Base-by-base conservation (phyloP, 345 rosid genomes). In the Citrus glauca region DNA sequence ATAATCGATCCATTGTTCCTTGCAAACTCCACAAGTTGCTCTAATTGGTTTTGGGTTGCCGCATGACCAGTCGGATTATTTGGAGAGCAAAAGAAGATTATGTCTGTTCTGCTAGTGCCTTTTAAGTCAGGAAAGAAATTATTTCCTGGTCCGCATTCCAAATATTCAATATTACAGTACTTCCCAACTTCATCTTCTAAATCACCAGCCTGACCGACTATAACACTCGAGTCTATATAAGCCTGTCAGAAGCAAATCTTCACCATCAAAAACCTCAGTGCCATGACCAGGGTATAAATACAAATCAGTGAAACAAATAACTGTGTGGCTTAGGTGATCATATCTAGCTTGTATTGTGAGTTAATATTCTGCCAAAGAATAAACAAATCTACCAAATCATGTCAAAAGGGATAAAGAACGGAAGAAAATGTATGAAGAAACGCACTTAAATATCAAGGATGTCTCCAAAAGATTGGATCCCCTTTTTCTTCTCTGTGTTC, bases 41-140 rank as follows among this genome's bases (percentile, higher is more conserved):
- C 66, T 48, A 93, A 75, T 28, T 94, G 98, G 30, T 73, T 25
- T 62, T 87, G 69, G 0, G 98, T 72, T 1, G 98, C 97, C 0
- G 90, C 98, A 33, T 89, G 76, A 37, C 98, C 98, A 25, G 98
- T 94, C 2, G 98, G 98, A 80, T 94, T 94, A 81, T 93, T 94
- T 53, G 98, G 98, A 68, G 98, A 94, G 77, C 98, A 94, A 79
- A 93, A 94, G 93, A 93, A 94, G 73, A 93, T 93, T 66, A 91
- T 82, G 81, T 94, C 93, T 19, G 97, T 93, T 60, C 90, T 89
- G 56, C 90, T 69, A 22, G 84, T 83, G 16, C 66, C 77, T 10
- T 83, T 25, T 74, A 94, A 72, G 67, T 91, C 89, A 8, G 97
- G 98, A 71, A 94, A 92, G 77, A 92, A 94, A 63, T 82, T 84